Evolutionary conservation across 225 moss, liverwort and hornwort species (phyloP).

Genomic region (Physcomitrellopsis africana): DNA sequence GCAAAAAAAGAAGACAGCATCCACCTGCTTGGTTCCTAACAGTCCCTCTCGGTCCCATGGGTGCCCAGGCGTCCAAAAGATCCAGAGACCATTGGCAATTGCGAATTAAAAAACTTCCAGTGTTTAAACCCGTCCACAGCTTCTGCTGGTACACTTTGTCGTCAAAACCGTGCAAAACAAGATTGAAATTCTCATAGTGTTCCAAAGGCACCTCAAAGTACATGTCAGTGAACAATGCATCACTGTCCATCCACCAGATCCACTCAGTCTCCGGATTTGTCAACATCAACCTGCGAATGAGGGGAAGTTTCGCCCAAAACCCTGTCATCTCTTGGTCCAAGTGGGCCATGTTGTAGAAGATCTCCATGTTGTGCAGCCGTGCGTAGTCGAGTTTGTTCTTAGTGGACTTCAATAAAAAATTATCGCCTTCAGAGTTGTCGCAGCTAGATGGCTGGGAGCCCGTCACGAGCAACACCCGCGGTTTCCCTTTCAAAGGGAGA

Average conservation of each 20-base stretch:
- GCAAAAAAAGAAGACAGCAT: constrained; percentile 13
- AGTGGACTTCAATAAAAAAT: constrained; percentile 45
- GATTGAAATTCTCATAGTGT: constrained; percentile 44
- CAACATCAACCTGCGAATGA: constrained; percentile 52
- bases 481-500: neutral
- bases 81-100: constrained; percentile 62
- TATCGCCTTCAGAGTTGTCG: constrained; percentile 49
- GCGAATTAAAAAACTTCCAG: constrained; percentile 51
- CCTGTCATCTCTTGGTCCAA: constrained; percentile 45
- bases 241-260: constrained; percentile 69
- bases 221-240: constrained; percentile 62
- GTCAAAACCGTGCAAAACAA: constrained; percentile 48
- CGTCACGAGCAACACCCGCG: constrained; percentile 45
- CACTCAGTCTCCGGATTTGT: constrained; percentile 50
- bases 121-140: constrained; percentile 50
- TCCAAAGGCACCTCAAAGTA: constrained; percentile 43
- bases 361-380: constrained; percentile 46
- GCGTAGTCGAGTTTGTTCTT: constrained; percentile 57
- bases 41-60: constrained; percentile 26
- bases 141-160: constrained; percentile 29
- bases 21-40: constrained; percentile 22
- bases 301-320: constrained; percentile 59
- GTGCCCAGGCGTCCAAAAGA: constrained; percentile 52
- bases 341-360: constrained; percentile 57
- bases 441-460: constrained; percentile 54